Conservation (phyloP, 768 basidiomycete genomes). For the Amanita molliuscula region DNA sequence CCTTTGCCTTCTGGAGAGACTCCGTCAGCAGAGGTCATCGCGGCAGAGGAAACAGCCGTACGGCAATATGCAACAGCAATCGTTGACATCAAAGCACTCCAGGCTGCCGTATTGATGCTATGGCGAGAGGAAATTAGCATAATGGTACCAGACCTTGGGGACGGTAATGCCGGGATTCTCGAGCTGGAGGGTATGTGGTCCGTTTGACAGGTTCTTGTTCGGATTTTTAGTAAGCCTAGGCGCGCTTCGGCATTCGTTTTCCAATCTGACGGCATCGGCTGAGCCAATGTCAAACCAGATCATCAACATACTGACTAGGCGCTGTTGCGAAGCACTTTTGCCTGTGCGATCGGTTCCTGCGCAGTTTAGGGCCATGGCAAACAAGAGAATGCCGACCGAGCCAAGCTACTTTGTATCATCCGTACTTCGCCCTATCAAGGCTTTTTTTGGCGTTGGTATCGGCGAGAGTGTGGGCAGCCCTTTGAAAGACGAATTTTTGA, state of each 20-base stretch:
- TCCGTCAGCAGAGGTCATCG: conserved; percentile 41
- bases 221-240: conserved; percentile 23
- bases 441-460: conserved; percentile 56
- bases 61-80: conserved; percentile 59
- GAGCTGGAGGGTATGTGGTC: conserved; percentile 39
- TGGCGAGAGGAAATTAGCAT: conserved; percentile 62
- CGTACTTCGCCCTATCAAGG: conserved; percentile 71
- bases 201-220: background rate
- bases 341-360: conserved; percentile 83
- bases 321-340: conserved; percentile 79
- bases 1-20: conserved; percentile 39
- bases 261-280: conserved; percentile 38
- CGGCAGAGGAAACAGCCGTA: conserved; percentile 55
- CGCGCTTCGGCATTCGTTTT: conserved; percentile 44
- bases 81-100: conserved; percentile 54
- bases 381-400: conserved; percentile 59
- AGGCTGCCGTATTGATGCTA: conserved; percentile 38
- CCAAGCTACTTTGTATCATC: conserved; percentile 80
- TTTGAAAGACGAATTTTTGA: conserved; percentile 45
- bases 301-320: conserved; percentile 56
- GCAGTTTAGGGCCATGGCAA: conserved; percentile 81
- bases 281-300: conserved; percentile 55
- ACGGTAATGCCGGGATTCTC: conserved; percentile 19
- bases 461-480: conserved; percentile 49
- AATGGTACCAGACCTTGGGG: conserved; percentile 41